Conservation (phyloP, 495 filamentous ascomycete genomes). For the Stereocaulon alpinum region DNA sequence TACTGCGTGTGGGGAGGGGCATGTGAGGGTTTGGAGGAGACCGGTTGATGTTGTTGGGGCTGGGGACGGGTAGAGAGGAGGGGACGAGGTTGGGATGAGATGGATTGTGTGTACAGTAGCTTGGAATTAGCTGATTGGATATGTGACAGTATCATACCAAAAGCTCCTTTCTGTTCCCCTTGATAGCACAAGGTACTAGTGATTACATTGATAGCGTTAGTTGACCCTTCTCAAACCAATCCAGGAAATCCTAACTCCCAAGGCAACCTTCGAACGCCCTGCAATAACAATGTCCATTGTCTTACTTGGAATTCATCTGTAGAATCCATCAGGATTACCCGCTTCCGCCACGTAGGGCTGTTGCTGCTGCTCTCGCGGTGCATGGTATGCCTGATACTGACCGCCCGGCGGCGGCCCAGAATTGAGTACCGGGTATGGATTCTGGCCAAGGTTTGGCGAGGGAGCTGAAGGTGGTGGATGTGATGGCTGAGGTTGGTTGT, state of each 20-base stretch:
- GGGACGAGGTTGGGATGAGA: too few species aligned
- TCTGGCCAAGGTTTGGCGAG: slow-evolving; percentile 31
- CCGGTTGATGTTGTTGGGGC: slow-evolving; percentile 31
- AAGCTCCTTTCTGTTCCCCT: not conserved
- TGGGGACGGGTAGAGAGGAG: too few species aligned
- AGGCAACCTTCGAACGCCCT: not conserved
- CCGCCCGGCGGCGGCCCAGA: slow-evolving; percentile 29
- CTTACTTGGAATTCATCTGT: slow-evolving; percentile 12
- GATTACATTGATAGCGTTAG: not conserved
- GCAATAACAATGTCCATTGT: not conserved
- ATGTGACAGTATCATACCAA: slow-evolving; percentile 1
- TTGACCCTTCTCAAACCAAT: too few species aligned
- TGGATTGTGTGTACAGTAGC: not conserved
- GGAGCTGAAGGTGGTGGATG: slow-evolving; percentile 37
- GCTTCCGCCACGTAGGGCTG: slow-evolving; percentile 18
- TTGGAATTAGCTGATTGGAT: not conserved
- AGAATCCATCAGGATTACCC: slow-evolving; percentile 23
- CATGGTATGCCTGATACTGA: slow-evolving; percentile 45
- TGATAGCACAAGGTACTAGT: not conserved
- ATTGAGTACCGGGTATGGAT: slow-evolving; percentile 34
- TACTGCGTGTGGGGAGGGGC: slow-evolving; percentile 72
- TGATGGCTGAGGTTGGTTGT: slow-evolving; percentile 40
- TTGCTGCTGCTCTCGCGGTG: slow-evolving; percentile 26
- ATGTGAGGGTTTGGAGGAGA: slow-evolving; percentile 79
- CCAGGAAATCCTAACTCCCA: not conserved